These are phyloP conservation scores for Anthracocystis walkeri DNA, from an alignment of 1,284 basidiomycete genomes.

Conservation along the genomic window DNA sequence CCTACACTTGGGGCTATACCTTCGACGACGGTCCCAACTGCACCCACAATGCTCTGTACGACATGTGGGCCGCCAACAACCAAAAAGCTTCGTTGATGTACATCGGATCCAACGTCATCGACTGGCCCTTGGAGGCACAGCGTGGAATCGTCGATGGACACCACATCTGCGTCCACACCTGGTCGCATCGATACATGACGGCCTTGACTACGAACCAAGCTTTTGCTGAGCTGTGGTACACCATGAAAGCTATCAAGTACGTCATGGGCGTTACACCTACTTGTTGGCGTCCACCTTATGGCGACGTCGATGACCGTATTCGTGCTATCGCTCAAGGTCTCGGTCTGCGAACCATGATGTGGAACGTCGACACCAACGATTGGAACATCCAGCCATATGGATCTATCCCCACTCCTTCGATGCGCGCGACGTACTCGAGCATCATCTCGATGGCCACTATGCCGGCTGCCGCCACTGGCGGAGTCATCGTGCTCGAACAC, in stretches of 20 bases:
- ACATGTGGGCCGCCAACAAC: conserved; percentile 71
- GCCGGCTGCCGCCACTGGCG: conserved; percentile 70
- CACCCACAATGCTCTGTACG: conserved; percentile 73
- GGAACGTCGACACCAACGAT: conserved; percentile 71
- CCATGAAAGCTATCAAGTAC: conserved; percentile 72
- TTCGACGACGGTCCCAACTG: conserved; percentile 72
- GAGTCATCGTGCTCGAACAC: conserved; percentile 61
- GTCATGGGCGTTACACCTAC: conserved; percentile 72
- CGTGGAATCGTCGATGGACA: conserved; percentile 68
- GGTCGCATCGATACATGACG: conserved; percentile 73
- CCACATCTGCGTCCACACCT: conserved; percentile 61
- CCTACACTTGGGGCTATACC: conserved; percentile 72
- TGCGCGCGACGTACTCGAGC: conserved; percentile 71
- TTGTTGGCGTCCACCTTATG: conserved; percentile 72
- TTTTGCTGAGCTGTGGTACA: conserved; percentile 74
- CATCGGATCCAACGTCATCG: conserved; percentile 72
- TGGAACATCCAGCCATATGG: conserved; percentile 69
- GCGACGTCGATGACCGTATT: conserved; percentile 73
- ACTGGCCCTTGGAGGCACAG: conserved; percentile 73
- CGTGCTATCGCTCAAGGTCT: conserved; percentile 72
- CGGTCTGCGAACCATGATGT: conserved; percentile 72
- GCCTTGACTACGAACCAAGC: conserved; percentile 71
- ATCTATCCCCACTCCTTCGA: conserved; percentile 59
- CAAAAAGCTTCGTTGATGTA: conserved; percentile 72
- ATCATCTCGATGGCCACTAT: conserved; percentile 68